Percentiles rank a stretch among this genome's conserved stretches.
phyloP scores from a whole-genome alignment of 2,329 filamentous ascomycete genomes.

The Penicillium sp. region DNA sequence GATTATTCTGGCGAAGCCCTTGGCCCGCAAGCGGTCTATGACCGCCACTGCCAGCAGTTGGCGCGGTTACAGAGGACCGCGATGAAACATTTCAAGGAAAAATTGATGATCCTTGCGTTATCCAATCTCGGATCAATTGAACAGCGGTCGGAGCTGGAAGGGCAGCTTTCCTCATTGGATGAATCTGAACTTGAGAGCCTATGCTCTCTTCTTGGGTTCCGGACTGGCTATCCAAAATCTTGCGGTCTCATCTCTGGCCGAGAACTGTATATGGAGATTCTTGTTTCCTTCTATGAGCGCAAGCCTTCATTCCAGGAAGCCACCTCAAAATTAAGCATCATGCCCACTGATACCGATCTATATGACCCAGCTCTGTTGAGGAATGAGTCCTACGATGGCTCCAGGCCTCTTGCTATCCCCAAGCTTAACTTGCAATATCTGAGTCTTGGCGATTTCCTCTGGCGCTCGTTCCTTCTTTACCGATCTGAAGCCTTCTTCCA shows the following conservation, averaged over 20 bases:
- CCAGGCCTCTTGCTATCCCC: constrained; percentile 82
- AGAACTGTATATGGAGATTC: constrained; percentile 61
- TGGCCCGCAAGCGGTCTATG: constrained; percentile 73
- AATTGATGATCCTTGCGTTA: constrained; percentile 85
- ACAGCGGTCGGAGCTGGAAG: constrained; percentile 75
- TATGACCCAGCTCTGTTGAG: constrained; percentile 80
- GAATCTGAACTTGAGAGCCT: constrained; percentile 76
- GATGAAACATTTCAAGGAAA: constrained; percentile 83
- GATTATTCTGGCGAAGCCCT: constrained; percentile 84
- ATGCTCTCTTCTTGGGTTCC: constrained; percentile 72
- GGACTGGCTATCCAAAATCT: constrained; percentile 78
- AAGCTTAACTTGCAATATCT: constrained; percentile 96
- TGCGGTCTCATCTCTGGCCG: constrained; percentile 67
- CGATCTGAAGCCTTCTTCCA: constrained; percentile 91
- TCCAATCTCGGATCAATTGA: constrained; percentile 92
- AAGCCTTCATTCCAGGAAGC: constrained; percentile 81
- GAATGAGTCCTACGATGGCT: constrained; percentile 86
- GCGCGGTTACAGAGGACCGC: constrained; percentile 79
- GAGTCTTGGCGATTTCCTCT: constrained; percentile 94
- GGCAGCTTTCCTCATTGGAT: constrained; percentile 72
- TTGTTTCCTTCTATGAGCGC: constrained; percentile 76
- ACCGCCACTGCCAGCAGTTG: constrained; percentile 75
- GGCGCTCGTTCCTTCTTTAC: constrained; percentile 88
- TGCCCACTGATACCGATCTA: constrained; percentile 81
- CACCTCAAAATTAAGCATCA: constrained; percentile 69